Conservation (phyloP, 306 rosid species). For the Lablab purpureus region DNA sequence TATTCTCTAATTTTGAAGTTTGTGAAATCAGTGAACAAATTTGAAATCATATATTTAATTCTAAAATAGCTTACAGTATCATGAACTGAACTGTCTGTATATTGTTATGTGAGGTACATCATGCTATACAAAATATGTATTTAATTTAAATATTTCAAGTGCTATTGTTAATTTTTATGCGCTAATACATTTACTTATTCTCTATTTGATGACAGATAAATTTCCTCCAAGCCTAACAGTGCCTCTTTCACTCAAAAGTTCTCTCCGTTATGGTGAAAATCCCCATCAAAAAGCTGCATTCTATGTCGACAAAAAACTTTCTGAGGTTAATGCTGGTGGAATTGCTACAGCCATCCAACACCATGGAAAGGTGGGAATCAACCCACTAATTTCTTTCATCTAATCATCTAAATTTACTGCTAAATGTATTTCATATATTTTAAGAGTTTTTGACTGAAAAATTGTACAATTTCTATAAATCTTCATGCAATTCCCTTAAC, state of each 20-base stretch:
- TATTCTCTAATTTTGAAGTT: slow-evolving; percentile 14
- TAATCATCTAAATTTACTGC: slow-evolving; percentile 9
- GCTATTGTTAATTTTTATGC: background rate
- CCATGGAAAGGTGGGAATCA: slow-evolving; percentile 80
- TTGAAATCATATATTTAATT: slow-evolving; percentile 2
- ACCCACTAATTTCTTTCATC: slow-evolving; percentile 32
- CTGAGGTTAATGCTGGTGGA: slow-evolving; percentile 88
- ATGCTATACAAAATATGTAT: slow-evolving; percentile 14
- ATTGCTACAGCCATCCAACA: slow-evolving; percentile 93
- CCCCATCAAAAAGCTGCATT: slow-evolving; percentile 93
- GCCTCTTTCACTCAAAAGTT: slow-evolving; percentile 71
- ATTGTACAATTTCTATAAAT: slow-evolving; percentile 7
- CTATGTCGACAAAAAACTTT: slow-evolving; percentile 80
- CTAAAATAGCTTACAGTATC: background rate
- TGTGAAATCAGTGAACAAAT: background rate
- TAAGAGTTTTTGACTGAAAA: slow-evolving; percentile 6
- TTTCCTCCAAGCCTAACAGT: slow-evolving; percentile 83
- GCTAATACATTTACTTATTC: slow-evolving; percentile 38
- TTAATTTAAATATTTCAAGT: slow-evolving; percentile 26
- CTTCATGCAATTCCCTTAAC: slow-evolving; percentile 1
- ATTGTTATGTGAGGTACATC: background rate
- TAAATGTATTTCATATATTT: slow-evolving; percentile 18
- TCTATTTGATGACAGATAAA: slow-evolving; percentile 60
- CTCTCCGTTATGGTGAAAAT: slow-evolving; percentile 95
- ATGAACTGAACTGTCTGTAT: too few relatives aligned